Conservation (phyloP, 1,139 yeast genomes). For the Meyerozyma smithsonii region DNA sequence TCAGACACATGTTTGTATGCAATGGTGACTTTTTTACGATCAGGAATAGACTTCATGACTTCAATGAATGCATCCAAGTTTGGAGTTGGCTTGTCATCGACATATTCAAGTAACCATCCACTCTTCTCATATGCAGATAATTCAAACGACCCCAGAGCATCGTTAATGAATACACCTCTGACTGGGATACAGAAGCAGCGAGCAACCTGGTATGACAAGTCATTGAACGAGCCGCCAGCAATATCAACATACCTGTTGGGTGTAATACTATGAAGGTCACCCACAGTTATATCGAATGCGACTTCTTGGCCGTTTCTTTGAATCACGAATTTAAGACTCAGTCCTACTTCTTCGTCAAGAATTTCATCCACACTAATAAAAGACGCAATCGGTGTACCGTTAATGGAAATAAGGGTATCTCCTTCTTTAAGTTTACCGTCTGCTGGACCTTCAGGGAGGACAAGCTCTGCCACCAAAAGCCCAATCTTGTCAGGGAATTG, state of each 20-base stretch:
- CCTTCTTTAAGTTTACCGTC: slow-evolving; percentile 75
- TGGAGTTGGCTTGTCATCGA: slow-evolving; percentile 72
- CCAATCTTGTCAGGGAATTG: slow-evolving; percentile 76
- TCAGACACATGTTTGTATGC: slow-evolving; percentile 78
- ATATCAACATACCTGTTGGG: slow-evolving; percentile 79
- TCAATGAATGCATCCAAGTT: slow-evolving; percentile 71
- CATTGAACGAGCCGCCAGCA: slow-evolving; percentile 83
- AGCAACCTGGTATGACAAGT: slow-evolving; percentile 84
- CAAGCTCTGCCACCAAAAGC: slow-evolving; percentile 75
- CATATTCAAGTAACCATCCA: slow-evolving; percentile 70
- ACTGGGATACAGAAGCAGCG: slow-evolving; percentile 80
- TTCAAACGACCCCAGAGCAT: slow-evolving; percentile 75
- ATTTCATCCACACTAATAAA: slow-evolving; percentile 83
- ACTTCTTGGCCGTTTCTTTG: slow-evolving; percentile 70
- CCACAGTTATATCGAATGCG: slow-evolving; percentile 50
- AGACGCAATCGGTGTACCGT: slow-evolving; percentile 60
- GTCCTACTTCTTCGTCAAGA: slow-evolving; percentile 66
- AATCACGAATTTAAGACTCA: slow-evolving; percentile 51
- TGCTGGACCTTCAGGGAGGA: slow-evolving; percentile 86
- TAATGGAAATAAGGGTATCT: slow-evolving; percentile 73
- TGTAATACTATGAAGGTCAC: slow-evolving; percentile 76
- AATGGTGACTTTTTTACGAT: slow-evolving; percentile 65
- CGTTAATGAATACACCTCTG: slow-evolving; percentile 74
- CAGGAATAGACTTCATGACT: slow-evolving; percentile 76
- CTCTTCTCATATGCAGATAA: slow-evolving; percentile 54